Evolutionary conservation across 2,329 filamentous ascomycete species (phyloP).

Genomic region (Mycosphaerella arachidis): DNA sequence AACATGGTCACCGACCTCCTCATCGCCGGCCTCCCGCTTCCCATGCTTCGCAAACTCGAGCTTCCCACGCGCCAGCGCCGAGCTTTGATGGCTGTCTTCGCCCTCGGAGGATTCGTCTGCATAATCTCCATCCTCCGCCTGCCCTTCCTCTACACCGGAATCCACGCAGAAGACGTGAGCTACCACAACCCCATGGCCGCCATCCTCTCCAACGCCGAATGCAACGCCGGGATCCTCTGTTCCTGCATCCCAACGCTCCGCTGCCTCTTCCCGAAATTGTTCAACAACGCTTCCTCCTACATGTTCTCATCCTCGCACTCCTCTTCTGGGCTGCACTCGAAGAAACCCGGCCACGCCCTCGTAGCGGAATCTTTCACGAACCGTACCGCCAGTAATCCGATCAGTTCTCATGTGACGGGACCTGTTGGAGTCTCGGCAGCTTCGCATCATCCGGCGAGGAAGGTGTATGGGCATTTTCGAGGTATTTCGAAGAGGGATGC

Average conservation of each 20-base stretch:
- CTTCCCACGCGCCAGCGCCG: constrained; percentile 30
- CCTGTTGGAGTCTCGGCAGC: no score
- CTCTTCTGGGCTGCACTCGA: no score
- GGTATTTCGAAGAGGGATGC: no score
- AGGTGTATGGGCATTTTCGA: no score
- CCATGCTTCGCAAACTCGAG: constrained; percentile 30
- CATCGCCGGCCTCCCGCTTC: constrained; percentile 33
- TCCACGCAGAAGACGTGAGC: constrained; percentile 23
- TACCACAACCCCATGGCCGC: constrained; percentile 30
- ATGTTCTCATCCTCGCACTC: no score
- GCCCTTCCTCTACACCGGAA: constrained; percentile 24
- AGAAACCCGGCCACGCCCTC: no score
- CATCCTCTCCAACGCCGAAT: constrained; percentile 34
- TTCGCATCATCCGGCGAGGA: no score
- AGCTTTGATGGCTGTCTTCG: constrained; percentile 34
- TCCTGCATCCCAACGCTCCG: constrained; percentile 35
- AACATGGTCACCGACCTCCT: constrained; percentile 37
- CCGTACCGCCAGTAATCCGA: no score
- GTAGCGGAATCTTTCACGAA: no score
- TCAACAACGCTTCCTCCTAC: constrained; percentile 12
- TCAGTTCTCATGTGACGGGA: no score
- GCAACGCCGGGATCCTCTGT: constrained; percentile 35
- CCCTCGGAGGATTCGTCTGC: constrained; percentile 31
- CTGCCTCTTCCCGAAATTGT: constrained; percentile 33
- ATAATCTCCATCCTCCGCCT: constrained; percentile 32